A percentile compares a stretch with the other conserved stretches of the same genome.
Conservation (phyloP, 2,329 filamentous ascomycete species). For the Paraconiothyrium brasiliense region DNA sequence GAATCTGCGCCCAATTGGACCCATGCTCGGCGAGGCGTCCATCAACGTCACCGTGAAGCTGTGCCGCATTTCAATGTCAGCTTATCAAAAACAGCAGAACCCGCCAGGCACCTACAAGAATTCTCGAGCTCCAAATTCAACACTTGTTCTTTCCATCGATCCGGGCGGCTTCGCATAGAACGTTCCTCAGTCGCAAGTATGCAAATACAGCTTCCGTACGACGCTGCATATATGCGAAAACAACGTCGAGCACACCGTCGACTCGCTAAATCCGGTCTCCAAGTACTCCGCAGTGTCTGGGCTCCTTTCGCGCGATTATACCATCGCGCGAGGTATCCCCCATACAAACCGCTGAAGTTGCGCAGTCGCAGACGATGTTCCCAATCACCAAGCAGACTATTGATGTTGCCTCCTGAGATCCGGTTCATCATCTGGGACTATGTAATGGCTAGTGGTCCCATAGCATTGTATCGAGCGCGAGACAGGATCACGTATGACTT, state of each 20-base stretch:
- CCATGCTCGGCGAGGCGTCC: conserved; percentile 1
- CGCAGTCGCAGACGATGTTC: conserved; percentile 6
- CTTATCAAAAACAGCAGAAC: conserved; percentile 3
- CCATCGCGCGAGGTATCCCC: conserved; percentile 6
- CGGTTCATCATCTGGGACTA: conserved; percentile 5
- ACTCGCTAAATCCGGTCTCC: conserved; percentile 3
- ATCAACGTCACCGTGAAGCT: conserved; percentile 1
- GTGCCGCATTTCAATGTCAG: conserved; percentile 7
- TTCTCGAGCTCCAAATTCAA: conserved; percentile 1
- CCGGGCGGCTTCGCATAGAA: not conserved
- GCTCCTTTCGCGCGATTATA: conserved; percentile 3
- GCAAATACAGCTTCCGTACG: conserved; percentile 4
- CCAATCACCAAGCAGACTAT: conserved; percentile 2
- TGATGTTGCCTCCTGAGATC: conserved; percentile 5
- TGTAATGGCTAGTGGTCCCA: conserved; percentile 7
- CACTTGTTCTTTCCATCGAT: conserved; percentile 1
- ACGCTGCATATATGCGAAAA: conserved; percentile 2
- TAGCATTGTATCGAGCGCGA: conserved; percentile 5
- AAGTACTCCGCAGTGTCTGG: conserved; percentile 4
- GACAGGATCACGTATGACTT: conserved; percentile 6
- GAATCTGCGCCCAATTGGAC: not conserved
- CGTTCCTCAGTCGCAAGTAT: conserved; percentile 3
- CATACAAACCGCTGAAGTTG: conserved; percentile 7
- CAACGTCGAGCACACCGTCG: conserved; percentile 1
- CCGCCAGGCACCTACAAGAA: not conserved